Evolutionary conservation across 345 rosid species (phyloP), one percentile per base, ranked within the genome.

Genomic region (Punica granatum): DNA sequence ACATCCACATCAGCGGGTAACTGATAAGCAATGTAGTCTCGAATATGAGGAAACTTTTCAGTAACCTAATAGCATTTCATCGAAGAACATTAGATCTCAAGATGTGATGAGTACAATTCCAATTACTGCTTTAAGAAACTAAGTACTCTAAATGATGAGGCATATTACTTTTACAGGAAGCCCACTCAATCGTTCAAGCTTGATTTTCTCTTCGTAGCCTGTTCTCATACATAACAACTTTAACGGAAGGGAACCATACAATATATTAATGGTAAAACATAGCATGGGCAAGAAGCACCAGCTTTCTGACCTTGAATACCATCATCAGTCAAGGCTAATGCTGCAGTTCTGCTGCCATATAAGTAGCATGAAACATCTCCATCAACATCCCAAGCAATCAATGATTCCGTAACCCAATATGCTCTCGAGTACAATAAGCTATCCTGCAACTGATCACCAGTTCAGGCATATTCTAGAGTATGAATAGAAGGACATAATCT

Each of bases 371-470:
- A 85, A 42, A 81, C 85, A 71, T 79, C 85, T 51, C 80, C 76
- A 78, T 84, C 92, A 69, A 83, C 92, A 85, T 89, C 83, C 96
- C 90, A 89, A 6, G 95, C 97, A 42, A 94, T 88, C 74, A 86
- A 62, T 48, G 75, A 70, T 77, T 82, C 51, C 35, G 79, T 77
- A 23, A 86, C 87, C 99, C 97, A 90, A 68, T 79, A 86, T 21
- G 91, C 96, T 73, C 83, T 85, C 6, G 95, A 88, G 70, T 72
- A 79, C 31, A 72, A 33, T 72, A 89, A 80, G 71, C 76, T 64
- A 74, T 80, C 84, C 74, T 78, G 87, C 76, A 83, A 70, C 83
- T 83, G 72, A 75, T 67, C 66, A 74, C 66, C 77, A 70, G 70
- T 73, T 37, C 43, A 65, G 67, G 23, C 34, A 56, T 51, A 51